phyloP scores from a whole-genome alignment of 2,329 filamentous ascomycete genomes.

The Trichoderma simmonsii region DNA sequence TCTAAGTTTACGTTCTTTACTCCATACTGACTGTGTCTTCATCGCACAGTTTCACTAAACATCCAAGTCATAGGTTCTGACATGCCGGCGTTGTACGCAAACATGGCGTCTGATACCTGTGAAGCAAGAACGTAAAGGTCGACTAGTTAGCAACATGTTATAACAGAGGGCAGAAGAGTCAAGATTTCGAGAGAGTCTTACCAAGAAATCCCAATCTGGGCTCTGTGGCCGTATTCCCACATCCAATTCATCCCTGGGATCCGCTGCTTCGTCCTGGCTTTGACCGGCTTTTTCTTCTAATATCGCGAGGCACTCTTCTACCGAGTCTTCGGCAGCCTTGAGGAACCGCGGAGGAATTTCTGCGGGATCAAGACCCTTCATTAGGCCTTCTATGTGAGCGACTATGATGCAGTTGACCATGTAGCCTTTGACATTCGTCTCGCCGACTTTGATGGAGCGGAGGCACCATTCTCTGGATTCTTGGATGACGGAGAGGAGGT shows the following conservation, averaged over 20 bases:
- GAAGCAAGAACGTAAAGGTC: not conserved
- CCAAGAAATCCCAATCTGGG: slow-evolving; percentile 28
- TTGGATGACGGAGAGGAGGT: slow-evolving; percentile 41
- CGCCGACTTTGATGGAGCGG: slow-evolving; percentile 42
- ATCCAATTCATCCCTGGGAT: not conserved
- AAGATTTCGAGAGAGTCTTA: slow-evolving; percentile 10
- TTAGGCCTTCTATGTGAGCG: slow-evolving; percentile 42
- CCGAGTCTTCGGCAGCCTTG: slow-evolving; percentile 36
- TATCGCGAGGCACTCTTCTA: slow-evolving; percentile 32
- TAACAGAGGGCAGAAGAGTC: no score
- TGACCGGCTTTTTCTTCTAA: slow-evolving; percentile 33
- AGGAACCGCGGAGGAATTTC: slow-evolving; percentile 36
- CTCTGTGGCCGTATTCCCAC: slow-evolving; percentile 9
- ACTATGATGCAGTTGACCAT: slow-evolving; percentile 34
- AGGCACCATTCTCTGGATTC: slow-evolving; percentile 42
- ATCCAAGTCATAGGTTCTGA: slow-evolving; percentile 19
- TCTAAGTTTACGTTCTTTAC: not conserved
- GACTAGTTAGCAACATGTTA: not conserved
- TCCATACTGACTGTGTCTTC: not conserved
- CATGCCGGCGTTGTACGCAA: slow-evolving; percentile 1
- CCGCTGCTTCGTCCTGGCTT: not conserved
- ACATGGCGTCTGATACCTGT: not conserved
- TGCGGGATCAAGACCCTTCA: slow-evolving; percentile 33
- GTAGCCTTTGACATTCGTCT: slow-evolving; percentile 55
- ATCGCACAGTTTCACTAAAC: not conserved